Evolutionary conservation across 2,329 filamentous ascomycete genomes (phyloP).

Genomic region (Truncatella angustata): DNA sequence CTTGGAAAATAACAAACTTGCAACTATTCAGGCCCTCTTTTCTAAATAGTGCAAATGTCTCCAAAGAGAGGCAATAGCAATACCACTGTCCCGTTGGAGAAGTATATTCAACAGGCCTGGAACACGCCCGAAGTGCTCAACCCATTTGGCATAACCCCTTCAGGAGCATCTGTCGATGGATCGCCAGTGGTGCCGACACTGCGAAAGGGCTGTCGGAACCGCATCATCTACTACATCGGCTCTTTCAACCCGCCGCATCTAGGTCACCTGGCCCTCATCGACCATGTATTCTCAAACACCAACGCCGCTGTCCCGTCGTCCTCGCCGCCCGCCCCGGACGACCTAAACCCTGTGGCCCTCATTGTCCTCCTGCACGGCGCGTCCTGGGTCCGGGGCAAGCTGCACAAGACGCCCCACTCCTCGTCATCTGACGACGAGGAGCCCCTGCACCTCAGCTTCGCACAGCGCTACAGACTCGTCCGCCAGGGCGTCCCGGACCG

Average conservation of each 20-base stretch:
- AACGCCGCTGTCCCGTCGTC: neutral
- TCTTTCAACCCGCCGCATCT: constrained; percentile 37
- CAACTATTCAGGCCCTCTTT: no score
- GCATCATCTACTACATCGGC: constrained; percentile 33
- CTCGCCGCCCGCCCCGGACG: neutral
- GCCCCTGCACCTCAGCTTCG: neutral
- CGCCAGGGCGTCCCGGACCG: neutral
- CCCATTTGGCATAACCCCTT: no score
- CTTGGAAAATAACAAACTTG: no score
- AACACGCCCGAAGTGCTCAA: neutral
- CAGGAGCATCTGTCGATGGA: no score
- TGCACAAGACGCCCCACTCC: neutral
- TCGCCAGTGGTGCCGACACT: constrained; percentile 9
- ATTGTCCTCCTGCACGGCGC: constrained; percentile 4
- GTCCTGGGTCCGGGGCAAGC: constrained; percentile 5
- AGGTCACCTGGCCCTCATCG: constrained; percentile 31
- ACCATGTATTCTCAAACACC: constrained; percentile 23
- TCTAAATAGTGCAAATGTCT: neutral
- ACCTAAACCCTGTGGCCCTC: neutral
- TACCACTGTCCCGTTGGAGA: neutral
- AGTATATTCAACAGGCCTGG: neutral
- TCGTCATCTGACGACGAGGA: neutral
- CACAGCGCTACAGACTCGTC: neutral
- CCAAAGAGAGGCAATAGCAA: neutral
- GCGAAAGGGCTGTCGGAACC: constrained; percentile 11